Evolutionary conservation across 345 rosid species (phyloP), one percentile per base, ranked within the genome.

Genomic region (Brassica incana): DNA sequence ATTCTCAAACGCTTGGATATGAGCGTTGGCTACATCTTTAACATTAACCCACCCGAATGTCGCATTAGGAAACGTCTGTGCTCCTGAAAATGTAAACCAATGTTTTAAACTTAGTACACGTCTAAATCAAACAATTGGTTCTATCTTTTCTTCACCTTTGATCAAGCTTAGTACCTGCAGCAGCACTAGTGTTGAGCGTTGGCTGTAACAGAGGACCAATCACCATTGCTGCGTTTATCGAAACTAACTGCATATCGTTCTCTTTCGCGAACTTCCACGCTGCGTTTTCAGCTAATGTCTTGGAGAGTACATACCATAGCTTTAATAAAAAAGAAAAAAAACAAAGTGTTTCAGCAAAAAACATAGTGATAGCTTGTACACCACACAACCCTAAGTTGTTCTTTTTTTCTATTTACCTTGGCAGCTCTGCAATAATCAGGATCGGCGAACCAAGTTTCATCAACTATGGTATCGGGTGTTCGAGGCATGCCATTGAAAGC

Each of bases 141-240:
- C 11, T 29, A 3, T 54, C 8, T 27, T 8, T 11, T 27, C 30
- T 29, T 56, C 10, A 93, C 98, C 97, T 83, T 94, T 91, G 12
- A 94, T 83, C 73, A 92, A 45, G 83, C 92, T 86, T 80, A 89
- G 83, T 72, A 92, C 83, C 83, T 6, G 92, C 93, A 16, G 95
- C 92, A 78, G 97, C 91, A 84, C 97, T 88, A 5, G 97, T 91
- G 84, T 94, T 94, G 11, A 92, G 93, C 1, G 95, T 94, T 67
- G 98, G 97, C 78, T 94, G 98, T 29, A 94, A 80, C 35, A 94
- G 97, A 77, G 97, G 95, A 72, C 97, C 97, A 67, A 92, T 88
- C 69, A 94, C 98, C 97, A 94, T 92, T 11, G 94, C 95, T 65
- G 98, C 95, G 80, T 91, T 92, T 71, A 91, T 87, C 11, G 89